Evolutionary conservation across 139 green algal genomes (phyloP).

Genomic region (Closterium sp.): DNA sequence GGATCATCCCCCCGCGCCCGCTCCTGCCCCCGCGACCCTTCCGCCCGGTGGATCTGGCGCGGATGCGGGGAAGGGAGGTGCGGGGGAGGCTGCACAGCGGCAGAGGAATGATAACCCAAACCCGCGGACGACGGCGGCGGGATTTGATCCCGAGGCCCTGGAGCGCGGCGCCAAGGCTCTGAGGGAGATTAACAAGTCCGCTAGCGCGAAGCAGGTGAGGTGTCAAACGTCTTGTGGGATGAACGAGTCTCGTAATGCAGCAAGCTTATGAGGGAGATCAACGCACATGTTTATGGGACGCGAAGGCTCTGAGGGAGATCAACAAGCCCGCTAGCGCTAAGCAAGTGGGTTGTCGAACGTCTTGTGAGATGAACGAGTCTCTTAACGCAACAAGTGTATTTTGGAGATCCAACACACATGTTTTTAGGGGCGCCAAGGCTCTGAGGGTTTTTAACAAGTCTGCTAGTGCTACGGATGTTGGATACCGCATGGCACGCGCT

Average conservation of each 20-base stretch:
- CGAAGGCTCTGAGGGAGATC: too few relatives aligned
- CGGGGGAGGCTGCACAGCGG: background rate
- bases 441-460: too few relatives aligned
- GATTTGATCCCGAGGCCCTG: constrained; percentile 93
- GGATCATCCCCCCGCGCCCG: background rate
- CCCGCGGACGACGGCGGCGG: constrained; percentile 38
- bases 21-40: background rate
- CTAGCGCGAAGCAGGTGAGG: constrained; percentile 86
- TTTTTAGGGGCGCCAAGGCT: too few relatives aligned
- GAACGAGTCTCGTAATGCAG: background rate
- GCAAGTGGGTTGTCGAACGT: too few relatives aligned
- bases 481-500: too few relatives aligned
- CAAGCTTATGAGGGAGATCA: too few relatives aligned
- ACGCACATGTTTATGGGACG: too few relatives aligned
- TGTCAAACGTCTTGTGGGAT: background rate
- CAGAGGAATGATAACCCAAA: constrained; percentile 25
- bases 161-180: constrained; percentile 95
- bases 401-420: too few relatives aligned
- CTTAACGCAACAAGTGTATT: too few relatives aligned
- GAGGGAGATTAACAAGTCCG: constrained; percentile 90
- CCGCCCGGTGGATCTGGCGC: background rate
- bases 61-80: background rate
- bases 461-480: too few relatives aligned
- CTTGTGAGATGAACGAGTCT: too few relatives aligned
- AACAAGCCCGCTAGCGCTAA: background rate